A percentile compares a stretch with the other conserved stretches of the same genome.
Evolutionary conservation across 2,329 filamentous ascomycete genomes (phyloP).

Genomic region (Cercospora sp.): DNA sequence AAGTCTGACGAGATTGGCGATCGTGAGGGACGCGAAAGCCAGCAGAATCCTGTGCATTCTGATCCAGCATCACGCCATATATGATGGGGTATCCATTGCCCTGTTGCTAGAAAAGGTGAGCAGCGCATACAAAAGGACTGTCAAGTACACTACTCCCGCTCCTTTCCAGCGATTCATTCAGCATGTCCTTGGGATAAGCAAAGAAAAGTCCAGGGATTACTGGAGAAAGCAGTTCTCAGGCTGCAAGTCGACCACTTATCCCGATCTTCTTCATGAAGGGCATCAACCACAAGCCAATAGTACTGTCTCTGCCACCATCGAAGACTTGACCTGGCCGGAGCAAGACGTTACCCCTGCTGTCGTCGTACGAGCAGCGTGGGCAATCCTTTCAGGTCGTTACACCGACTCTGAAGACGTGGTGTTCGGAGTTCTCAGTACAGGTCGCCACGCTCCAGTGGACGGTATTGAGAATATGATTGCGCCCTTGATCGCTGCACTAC

Average conservation of each 20-base stretch:
- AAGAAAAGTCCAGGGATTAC: not conserved
- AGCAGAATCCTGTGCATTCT: slow-evolving; percentile 5
- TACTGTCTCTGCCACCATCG: slow-evolving; percentile 31
- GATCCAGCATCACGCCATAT: slow-evolving; percentile 43
- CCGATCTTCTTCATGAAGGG: slow-evolving; percentile 33
- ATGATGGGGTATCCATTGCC: slow-evolving; percentile 44
- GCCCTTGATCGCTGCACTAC: slow-evolving; percentile 21
- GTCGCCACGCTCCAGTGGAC: slow-evolving; percentile 31
- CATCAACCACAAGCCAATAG: slow-evolving; percentile 32
- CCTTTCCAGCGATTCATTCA: slow-evolving; percentile 11
- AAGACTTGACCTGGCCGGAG: slow-evolving; percentile 15
- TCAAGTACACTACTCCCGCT: not conserved
- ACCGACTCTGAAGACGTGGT: slow-evolving; percentile 17
- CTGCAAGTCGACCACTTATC: slow-evolving; percentile 39
- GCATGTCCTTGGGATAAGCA: not conserved
- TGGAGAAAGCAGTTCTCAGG: slow-evolving; percentile 40
- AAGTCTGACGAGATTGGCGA: slow-evolving; percentile 8
- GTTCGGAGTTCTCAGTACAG: slow-evolving; percentile 19
- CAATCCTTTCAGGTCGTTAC: slow-evolving; percentile 12
- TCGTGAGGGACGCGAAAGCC: not conserved
- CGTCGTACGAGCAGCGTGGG: slow-evolving; percentile 18
- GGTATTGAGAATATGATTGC: slow-evolving; percentile 19
- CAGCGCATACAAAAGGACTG: not conserved
- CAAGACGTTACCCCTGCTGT: slow-evolving; percentile 17
- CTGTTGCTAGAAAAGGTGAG: slow-evolving; percentile 39